Base-by-base conservation (phyloP, 169 alveolate genomes). In the Plasmodium gallinaceum region DNA sequence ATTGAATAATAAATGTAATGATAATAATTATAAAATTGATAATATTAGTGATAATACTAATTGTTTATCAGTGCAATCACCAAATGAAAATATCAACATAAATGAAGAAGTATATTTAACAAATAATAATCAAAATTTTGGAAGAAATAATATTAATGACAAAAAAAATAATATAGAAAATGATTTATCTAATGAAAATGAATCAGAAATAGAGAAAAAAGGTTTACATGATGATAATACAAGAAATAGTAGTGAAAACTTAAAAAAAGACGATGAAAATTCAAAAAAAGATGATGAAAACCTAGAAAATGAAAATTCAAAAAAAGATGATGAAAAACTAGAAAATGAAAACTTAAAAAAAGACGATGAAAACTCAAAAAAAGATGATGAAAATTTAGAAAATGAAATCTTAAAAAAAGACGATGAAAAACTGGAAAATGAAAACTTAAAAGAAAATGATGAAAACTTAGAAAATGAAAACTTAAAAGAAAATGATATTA, bases 101-200 rank as follows among this genome's bases (percentile, higher is more conserved):
- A 39, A 10, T 32, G 46, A 18, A 10, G 20, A 51, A 16, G 43
- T 18, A 9, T 8, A 61, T 7, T 7, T 24, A 22, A 16, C 7
- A 20, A 0, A 1, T 18, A 14, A 0, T 18, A 14, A 61, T 0
- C 70, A 7, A 8, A 24, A 2, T 0, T 0, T 18, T 14, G 62
- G 52, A 69, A 42, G 37, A 69, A 57, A 69, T 42, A 69, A 52
- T 52, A 52, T 52, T 5, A 7, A 52, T n/a, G 61, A 52, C 0
- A 52, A 0, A 52, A 45, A 7, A 8, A 42, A 6, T 22, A 20
- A 18, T 16, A 9, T 10, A 22, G 66, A 48, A 48, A 12, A 46
- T 4, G 6, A 32, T 32, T 4, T 4, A 32, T 18, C 7, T n/a
- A 12, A 18, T 9, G 20, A 16, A 7, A 16, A 45, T 16, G 22